Evolutionary conservation across 1,284 basidiomycete species (phyloP), one percentile per base, ranked within the genome.

Genomic region (Veloporphyrellus conicus): DNA sequence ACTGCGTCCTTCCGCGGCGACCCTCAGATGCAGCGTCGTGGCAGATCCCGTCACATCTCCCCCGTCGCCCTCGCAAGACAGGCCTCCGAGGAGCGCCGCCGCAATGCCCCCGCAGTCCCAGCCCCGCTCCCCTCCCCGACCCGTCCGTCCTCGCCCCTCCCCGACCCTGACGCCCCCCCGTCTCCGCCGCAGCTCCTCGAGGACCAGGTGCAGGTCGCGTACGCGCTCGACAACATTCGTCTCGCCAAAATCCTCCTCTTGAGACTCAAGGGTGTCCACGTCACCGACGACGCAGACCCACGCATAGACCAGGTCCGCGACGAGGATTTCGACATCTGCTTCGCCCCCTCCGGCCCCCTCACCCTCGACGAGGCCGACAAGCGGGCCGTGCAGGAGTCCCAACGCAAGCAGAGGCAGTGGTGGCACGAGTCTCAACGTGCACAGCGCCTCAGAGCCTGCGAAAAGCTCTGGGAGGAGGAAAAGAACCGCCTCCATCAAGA

Each of bases 201-300:
- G 43, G 82, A 83, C 68, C 79, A 79, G 62, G 73, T 84, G 38
- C 80, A 84, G 58, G 69, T 75, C 55, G 82, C 82, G 6, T 84
- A 84, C 56, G 79, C 82, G 0, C 68, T 73, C 47, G 82, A 84
- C 60, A 70, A 85, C 67, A 76, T 84, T 50, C 79, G 78, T 49
- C 73, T 77, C 48, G 81, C 82, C 34, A 82, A 81, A 68, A 70
- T 79, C 25, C 72, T 85, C 19, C 71, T 81, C 14, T 68, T 85
- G 45, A 73, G 75, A 31, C 75, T 83, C 54, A 76, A 77, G 49
- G 81, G 81, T 51, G 74, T 82, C 45, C 74, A 81, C 47, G 75
- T 82, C 56, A 70, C 72, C 12, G 71, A 71, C 16, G 77, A 80
- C 59, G 64, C 75, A 49, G 82, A 84, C 63, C 80, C 82, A 1